phyloP scores from a whole-genome alignment of 805 yeast genomes.

The Starmera pachycereana region DNA sequence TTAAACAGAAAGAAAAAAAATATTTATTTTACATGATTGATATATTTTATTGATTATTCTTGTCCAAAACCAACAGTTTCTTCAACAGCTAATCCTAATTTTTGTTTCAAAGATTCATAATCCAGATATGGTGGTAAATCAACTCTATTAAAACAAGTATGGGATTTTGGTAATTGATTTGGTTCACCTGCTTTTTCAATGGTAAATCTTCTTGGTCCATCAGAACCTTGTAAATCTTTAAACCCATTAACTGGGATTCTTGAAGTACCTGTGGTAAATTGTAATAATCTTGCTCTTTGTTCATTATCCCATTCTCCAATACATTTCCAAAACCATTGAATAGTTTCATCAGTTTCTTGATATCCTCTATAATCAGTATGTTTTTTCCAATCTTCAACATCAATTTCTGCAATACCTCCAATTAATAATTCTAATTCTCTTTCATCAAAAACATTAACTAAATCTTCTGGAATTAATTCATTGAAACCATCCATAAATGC shows the following conservation, averaged over 20 bases:
- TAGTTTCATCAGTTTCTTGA: constrained; percentile 90
- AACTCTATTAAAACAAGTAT: constrained; percentile 97
- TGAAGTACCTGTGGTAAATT: constrained; percentile 97
- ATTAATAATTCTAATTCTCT: constrained; percentile 92
- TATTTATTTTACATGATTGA: too few relatives aligned
- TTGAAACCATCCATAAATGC: constrained; percentile 97
- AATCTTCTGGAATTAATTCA: constrained; percentile 93
- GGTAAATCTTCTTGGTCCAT: constrained; percentile 98
- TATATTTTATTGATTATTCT: constrained; percentile 61
- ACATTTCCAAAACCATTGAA: constrained; percentile 98
- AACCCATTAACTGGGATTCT: constrained; percentile 98
- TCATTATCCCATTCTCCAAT: constrained; percentile 92
- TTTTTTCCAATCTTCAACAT: constrained; percentile 97
- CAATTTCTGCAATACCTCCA: constrained; percentile 98
- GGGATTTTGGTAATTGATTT: constrained; percentile 90
- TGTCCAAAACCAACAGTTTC: constrained; percentile 99
- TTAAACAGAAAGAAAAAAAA: too few relatives aligned
- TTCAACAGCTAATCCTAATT: constrained; percentile 92
- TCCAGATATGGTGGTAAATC: constrained; percentile 92
- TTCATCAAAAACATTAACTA: constrained; percentile 94
- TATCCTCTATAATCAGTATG: constrained; percentile 98
- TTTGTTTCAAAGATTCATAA: constrained; percentile 76
- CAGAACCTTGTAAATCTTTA: constrained; percentile 97
- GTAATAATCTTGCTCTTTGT: constrained; percentile 89
- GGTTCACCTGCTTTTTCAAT: constrained; percentile 96